Base-by-base conservation (phyloP, 2,329 filamentous ascomycete genomes). In the Thelonectria blattea region DNA sequence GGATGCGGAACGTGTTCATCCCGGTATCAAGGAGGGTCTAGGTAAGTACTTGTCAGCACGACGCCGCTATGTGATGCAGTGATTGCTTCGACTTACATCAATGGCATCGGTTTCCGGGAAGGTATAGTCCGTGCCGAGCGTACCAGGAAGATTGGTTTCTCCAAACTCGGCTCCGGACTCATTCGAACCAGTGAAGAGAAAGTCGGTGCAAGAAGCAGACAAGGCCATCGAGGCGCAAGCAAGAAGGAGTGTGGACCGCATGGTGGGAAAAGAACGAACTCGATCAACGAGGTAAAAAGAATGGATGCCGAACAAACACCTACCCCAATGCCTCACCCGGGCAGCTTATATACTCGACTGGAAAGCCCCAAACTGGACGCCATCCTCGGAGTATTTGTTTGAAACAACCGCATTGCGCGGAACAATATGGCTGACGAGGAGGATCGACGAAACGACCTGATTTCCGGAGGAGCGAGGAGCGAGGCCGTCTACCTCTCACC, bases 121-220 rank as follows among this genome's bases (percentile, higher is more conserved):
- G 62, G 76, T 87, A 73, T 84, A 91, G 65, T 91, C 83, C 11
- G 74, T 88, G 63, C 81, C 83, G 69, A 84, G 83, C 0, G 72
- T 71, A 17, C 88, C 88, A 0, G 88, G 88, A 39, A 85, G 79
- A 39, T 75, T 80, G 17, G 69, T 75, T 60, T 83, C 75, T 20
- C 88, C 88, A 58, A 91, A 91, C 71, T 91, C 89, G 49, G 85
- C 87, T 41, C 86, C 85, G 18, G 77, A 73, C 68, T 80, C 72
- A 69, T 81, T 81, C 63, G 65, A 56, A 30, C 70, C 70, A 12
- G 67, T 69, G 47, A 69, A 71, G 15, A 71, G 32, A 43, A 71
- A 71, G 55, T 66, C 62, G 52, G 56, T 52, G 46, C 22, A 58
- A 37, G 32, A 58, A 37, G 32, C 27, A 10, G 50, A 14, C 34